Percentiles rank a stretch among this genome's conserved stretches.
These are phyloP conservation scores for Halteria grandinella DNA, from an alignment of 73 alveolate genomes.

Conservation along the genomic window DNA sequence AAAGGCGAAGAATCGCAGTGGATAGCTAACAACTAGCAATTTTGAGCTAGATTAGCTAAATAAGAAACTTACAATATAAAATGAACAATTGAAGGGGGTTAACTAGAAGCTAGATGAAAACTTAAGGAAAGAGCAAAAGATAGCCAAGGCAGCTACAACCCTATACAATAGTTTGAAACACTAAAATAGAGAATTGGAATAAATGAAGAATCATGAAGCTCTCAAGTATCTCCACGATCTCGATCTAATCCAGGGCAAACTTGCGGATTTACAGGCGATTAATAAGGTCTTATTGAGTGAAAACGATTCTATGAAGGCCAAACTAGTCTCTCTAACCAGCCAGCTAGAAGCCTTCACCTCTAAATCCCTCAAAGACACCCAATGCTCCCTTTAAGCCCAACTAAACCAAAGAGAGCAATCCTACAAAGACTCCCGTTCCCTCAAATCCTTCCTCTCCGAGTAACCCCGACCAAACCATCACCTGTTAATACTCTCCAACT, in stretches of 20 bases:
- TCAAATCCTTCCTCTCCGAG: too few relatives aligned
- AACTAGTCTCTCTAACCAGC: not conserved
- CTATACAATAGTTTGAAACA: not conserved
- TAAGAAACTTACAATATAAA: not conserved
- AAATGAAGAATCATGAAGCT: conserved; percentile 38
- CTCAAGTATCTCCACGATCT: not conserved
- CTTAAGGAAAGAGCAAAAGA: not conserved
- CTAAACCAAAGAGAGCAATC: not conserved
- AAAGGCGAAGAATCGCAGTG: not conserved
- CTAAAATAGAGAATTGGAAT: not conserved
- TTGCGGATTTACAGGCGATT: not conserved
- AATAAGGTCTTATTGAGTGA: not conserved
- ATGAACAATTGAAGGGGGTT: not conserved
- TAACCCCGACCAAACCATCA: not conserved
- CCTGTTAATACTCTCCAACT: conserved; percentile 27
- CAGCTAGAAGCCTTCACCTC: not conserved
- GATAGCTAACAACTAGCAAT: not conserved
- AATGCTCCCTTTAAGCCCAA: not conserved
- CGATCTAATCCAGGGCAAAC: not conserved
- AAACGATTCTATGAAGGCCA: not conserved
- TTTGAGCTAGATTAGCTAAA: conserved; percentile 3
- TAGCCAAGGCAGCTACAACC: conserved; percentile 4
- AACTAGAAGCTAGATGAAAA: not conserved
- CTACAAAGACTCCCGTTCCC: not conserved
- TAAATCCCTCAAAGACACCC: not conserved